Conservation (phyloP, 108 stramenopile species). For the Skeletonema tropicum region DNA sequence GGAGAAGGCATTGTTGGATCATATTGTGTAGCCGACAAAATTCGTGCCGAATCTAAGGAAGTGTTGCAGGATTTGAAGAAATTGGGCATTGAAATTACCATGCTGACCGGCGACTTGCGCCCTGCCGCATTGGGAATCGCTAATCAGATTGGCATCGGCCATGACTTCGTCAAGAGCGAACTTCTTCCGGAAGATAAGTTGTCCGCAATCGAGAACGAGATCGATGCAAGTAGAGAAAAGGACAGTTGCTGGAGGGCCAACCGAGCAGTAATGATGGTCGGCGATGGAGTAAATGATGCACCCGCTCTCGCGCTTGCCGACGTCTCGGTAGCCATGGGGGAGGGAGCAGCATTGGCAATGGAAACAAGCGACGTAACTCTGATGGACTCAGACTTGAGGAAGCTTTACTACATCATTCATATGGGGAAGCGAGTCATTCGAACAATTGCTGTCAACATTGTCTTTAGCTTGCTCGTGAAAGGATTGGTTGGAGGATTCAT, state of each 20-base stretch:
- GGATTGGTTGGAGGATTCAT: slow-evolving; percentile 70
- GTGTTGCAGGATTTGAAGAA: slow-evolving; percentile 66
- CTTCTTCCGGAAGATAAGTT: slow-evolving; percentile 81
- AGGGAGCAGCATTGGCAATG: slow-evolving; percentile 95
- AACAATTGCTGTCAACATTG: slow-evolving; percentile 74
- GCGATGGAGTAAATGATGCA: slow-evolving; percentile 98
- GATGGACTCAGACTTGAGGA: slow-evolving; percentile 78
- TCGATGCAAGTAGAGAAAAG: slow-evolving; percentile 12
- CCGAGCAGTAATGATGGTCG: slow-evolving; percentile 79
- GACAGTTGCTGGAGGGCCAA: slow-evolving; percentile 22
- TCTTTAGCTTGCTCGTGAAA: slow-evolving; percentile 65
- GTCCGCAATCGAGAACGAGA: slow-evolving; percentile 35
- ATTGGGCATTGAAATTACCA: slow-evolving; percentile 78
- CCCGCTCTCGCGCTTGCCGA: slow-evolving; percentile 93
- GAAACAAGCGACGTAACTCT: slow-evolving; percentile 84
- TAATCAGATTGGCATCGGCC: slow-evolving; percentile 58
- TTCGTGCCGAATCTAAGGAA: slow-evolving; percentile 59
- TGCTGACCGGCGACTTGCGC: slow-evolving; percentile 94
- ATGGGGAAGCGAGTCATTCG: slow-evolving; percentile 68
- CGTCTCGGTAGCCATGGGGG: slow-evolving; percentile 96
- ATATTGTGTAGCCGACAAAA: slow-evolving; percentile 74
- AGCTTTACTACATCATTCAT: slow-evolving; percentile 57
- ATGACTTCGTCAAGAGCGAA: slow-evolving; percentile 53
- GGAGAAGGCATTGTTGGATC: slow-evolving; percentile 74
- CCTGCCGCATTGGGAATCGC: slow-evolving; percentile 88